phyloP scores from a whole-genome alignment of 148 eudicot species.

The Diospyros kaki region DNA sequence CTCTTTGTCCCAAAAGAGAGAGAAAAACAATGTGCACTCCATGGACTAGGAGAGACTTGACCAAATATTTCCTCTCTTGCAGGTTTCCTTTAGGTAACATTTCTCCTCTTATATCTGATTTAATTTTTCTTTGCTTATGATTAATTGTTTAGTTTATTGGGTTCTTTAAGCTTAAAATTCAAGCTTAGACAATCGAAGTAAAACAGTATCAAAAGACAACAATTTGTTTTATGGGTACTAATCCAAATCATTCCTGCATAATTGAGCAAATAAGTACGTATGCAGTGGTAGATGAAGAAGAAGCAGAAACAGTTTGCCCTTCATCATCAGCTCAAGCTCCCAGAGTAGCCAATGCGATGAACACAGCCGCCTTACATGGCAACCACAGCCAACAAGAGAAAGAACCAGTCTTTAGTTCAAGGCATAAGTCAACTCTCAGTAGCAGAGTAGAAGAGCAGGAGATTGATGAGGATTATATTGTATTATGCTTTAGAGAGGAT shows the following conservation, averaged over 20 bases:
- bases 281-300: not conserved
- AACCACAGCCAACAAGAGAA: not conserved
- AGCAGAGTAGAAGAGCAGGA: conserved; percentile 45
- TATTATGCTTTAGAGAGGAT: conserved; percentile 66
- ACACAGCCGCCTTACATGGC: not conserved
- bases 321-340: conserved; percentile 9
- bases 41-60: conserved; percentile 21
- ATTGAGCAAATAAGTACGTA: not conserved
- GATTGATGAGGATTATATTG: conserved; percentile 72
- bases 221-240: no score
- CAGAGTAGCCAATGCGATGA: not conserved
- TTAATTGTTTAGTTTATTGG: not conserved
- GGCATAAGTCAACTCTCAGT: not conserved
- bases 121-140: not conserved
- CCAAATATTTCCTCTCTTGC: conserved; percentile 24
- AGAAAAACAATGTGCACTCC: conserved; percentile 20
- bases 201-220: not conserved
- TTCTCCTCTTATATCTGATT: not conserved
- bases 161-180: no score
- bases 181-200: no score
- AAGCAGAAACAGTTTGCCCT: not conserved
- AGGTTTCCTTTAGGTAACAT: conserved; percentile 26
- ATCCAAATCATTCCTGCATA: not conserved
- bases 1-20: conserved; percentile 6
- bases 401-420: not conserved